Evolutionary conservation across 116 monocot species (phyloP).

Genomic region (Posidonia oceanica): DNA sequence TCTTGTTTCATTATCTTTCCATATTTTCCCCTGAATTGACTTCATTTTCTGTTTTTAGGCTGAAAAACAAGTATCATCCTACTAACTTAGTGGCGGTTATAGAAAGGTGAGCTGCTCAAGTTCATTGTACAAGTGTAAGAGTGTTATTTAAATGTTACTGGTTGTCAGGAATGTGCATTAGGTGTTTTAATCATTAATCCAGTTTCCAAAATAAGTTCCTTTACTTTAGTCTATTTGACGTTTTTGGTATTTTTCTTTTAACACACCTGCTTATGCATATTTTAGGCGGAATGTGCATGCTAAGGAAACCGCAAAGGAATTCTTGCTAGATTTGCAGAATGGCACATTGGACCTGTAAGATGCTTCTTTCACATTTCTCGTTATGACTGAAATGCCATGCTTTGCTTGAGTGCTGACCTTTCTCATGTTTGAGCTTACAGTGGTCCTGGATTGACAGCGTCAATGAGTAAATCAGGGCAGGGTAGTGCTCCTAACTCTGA

Average conservation of each 20-base stretch:
- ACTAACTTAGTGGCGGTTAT: slow-evolving; percentile 85
- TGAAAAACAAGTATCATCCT: slow-evolving; percentile 96
- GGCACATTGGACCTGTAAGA: slow-evolving; percentile 74
- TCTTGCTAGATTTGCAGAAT: slow-evolving; percentile 85
- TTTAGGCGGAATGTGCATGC: slow-evolving; percentile 73
- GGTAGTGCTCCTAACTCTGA: slow-evolving; percentile 76
- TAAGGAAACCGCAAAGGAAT: slow-evolving; percentile 55
- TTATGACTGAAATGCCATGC: too few relatives aligned
- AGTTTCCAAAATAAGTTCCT: too few relatives aligned
- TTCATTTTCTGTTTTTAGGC: slow-evolving; percentile 33
- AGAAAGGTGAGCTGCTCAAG: slow-evolving; percentile 56
- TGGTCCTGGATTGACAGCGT: slow-evolving; percentile 58
- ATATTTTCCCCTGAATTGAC: neutral
- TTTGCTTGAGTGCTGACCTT: neutral
- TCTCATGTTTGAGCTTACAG: slow-evolving; percentile 25
- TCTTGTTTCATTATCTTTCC: neutral
- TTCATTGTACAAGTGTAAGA: neutral
- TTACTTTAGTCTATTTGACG: too few relatives aligned
- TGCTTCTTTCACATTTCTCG: slow-evolving; percentile 1
- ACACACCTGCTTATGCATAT: neutral
- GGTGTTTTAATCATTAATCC: neutral
- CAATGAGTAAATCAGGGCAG: slow-evolving; percentile 47
- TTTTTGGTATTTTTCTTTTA: neutral
- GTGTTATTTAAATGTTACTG: neutral
- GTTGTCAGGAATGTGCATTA: neutral